Evolutionary conservation across 1,139 yeast genomes (phyloP).

Genomic region (Yamadazyma sp.): DNA sequence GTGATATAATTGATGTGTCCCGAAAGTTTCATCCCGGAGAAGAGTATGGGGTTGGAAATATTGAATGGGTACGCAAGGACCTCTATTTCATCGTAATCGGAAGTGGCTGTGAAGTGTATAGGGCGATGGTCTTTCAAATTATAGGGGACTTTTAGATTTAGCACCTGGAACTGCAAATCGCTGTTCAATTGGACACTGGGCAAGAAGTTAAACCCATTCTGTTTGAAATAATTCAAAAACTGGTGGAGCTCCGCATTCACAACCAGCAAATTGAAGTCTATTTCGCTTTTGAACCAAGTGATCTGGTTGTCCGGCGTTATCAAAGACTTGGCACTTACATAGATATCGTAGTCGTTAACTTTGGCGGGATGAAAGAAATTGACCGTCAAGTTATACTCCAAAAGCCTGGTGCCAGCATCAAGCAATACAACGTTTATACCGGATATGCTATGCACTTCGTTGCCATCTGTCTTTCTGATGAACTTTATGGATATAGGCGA

Average conservation of each 20-base stretch:
- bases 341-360: constrained; percentile 21
- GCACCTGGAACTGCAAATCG: constrained; percentile 3
- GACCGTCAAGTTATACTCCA: constrained; percentile 13
- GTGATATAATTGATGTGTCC: constrained; percentile 45
- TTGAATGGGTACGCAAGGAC: constrained; percentile 52
- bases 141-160: constrained; percentile 4
- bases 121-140: constrained; percentile 8
- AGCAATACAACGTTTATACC: constrained; percentile 25
- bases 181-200: constrained; percentile 24
- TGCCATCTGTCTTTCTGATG: constrained; percentile 12
- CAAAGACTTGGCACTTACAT: constrained; percentile 18
- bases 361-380: constrained; percentile 12
- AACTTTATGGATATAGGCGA: constrained; percentile 30
- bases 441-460: constrained; percentile 23
- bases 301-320: constrained; percentile 17
- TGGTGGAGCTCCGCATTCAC: constrained; percentile 10
- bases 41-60: constrained; percentile 47
- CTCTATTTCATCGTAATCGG: constrained; percentile 10
- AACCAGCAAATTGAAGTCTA: constrained; percentile 11
- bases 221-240: constrained; percentile 19
- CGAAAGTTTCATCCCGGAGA: constrained; percentile 44
- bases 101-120: constrained; percentile 8
- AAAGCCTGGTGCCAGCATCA: constrained; percentile 6
- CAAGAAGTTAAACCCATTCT: constrained; percentile 27
- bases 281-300: constrained; percentile 20